Evolutionary conservation across 805 yeast genomes (phyloP), one percentile per base, ranked within the genome.

Genomic region (Nakazawaea populi): DNA sequence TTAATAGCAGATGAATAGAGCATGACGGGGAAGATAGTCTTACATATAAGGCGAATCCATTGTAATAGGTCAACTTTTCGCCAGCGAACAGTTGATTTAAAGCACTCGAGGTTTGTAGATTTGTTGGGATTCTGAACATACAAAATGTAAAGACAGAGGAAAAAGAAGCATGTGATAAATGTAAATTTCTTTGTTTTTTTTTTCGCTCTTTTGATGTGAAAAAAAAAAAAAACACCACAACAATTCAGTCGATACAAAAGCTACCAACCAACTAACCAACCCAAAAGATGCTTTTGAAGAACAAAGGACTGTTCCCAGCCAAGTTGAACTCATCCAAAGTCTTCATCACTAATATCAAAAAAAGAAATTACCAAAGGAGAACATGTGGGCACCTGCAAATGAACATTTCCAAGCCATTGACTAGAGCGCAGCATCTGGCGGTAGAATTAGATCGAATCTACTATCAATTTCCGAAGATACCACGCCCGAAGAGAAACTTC

Each of bases 401-500:
- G 54, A 52, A 52, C 42, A 52, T 52, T 9, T 11, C 54, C 11
- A 52, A 52, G 29, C 54, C 54, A 5, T 48, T 52, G 38, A 34
- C 49, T 14, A 44, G 54, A 30, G 51, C 54, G 4, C 47, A 46
- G 14, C 39, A 37, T 10, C 41, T 46, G 43, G 49, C 49, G 8
- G 24, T n/a, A 6, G 49, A 50, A 43, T 50, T 50, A 42, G 49
- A 50, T 34, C 48, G 48, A 35, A 61, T 61, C 44, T 60, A 61
- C 52, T 74, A 76, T 54, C 69, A 66, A 11, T 76, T 80, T 58
- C 83, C 85, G 1, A 70, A 69, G 55, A 76, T 80, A 47, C 83
- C 85, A 3, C 67, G 83, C 52, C 83, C 85, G 6, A 80, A 77
- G 61, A 64, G 83, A 55, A 76, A 74, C 48, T 75, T 73, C 1